These are phyloP conservation scores for Microdochium nivale DNA, from an alignment of 2,329 filamentous ascomycete species.

Conservation along the genomic window DNA sequence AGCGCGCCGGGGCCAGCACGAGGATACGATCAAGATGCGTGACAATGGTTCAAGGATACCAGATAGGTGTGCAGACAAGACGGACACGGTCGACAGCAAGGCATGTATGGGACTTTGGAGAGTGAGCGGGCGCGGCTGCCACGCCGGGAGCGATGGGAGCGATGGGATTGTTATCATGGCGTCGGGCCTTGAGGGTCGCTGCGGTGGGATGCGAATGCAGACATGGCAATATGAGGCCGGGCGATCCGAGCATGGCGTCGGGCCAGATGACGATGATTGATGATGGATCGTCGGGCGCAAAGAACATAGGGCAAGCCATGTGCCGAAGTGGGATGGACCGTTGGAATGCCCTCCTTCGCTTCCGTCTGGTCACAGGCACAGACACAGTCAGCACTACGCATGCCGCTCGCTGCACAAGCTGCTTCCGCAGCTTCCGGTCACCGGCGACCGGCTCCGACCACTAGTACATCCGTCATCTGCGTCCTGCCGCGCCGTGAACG, in stretches of 20 bases:
- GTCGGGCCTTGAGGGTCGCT: too few species aligned
- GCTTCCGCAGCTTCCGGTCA: neutral
- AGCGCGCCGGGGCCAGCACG: too few species aligned
- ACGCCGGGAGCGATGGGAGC: neutral
- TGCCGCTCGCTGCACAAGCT: neutral
- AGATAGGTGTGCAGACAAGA: too few species aligned
- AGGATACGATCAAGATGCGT: too few species aligned
- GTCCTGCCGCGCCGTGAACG: too few species aligned
- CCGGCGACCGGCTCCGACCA: neutral
- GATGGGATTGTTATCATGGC: neutral
- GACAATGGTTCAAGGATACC: too few species aligned
- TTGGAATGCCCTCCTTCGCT: neutral
- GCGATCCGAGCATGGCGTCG: neutral
- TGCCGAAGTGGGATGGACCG: too few species aligned
- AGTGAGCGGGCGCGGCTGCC: too few species aligned
- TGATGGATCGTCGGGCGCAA: neutral
- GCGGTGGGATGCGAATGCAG: neutral
- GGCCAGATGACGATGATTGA: neutral
- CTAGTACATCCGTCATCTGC: too few species aligned
- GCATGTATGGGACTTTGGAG: too few species aligned
- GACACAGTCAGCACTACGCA: neutral
- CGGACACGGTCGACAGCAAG: too few species aligned
- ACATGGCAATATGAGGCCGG: neutral
- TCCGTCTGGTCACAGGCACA: too few species aligned
- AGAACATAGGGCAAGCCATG: neutral